These are phyloP conservation scores for Cucumis sativus DNA, from an alignment of 306 rosid species.

Conservation along the genomic window DNA sequence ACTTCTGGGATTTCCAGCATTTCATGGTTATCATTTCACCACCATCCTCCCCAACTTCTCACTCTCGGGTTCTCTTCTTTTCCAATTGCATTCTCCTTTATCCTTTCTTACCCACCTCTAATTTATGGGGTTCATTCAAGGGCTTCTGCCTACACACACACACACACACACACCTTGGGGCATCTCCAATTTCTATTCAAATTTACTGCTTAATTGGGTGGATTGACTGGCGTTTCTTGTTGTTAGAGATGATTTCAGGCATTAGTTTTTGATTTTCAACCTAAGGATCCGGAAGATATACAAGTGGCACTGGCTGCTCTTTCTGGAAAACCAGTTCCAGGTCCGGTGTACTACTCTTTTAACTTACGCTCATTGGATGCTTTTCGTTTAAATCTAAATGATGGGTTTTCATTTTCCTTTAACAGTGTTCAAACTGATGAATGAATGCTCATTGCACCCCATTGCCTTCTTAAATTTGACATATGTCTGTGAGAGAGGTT, in stretches of 20 bases:
- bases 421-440: not conserved
- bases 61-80: conserved; percentile 38
- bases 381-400: not conserved
- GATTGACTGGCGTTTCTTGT: not conserved
- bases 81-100: not conserved
- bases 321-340: conserved; percentile 58
- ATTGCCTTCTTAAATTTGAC: not conserved
- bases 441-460: not conserved
- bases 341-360: conserved; percentile 12
- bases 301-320: conserved; percentile 57
- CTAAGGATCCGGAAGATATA: conserved; percentile 81
- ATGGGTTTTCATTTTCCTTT: not conserved
- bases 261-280: conserved; percentile 86
- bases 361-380: not conserved
- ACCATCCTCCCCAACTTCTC: conserved; percentile 29
- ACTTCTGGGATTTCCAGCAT: conserved; percentile 76
- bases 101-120: not conserved
- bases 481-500: no score
- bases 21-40: conserved; percentile 63
- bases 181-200: not conserved
- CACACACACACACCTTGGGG: no score
- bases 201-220: not conserved
- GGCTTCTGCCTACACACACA: no score
- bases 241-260: conserved; percentile 32
- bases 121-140: no score